Conservation (phyloP, 2,329 filamentous ascomycete species). For the Trichophyton rubrum region DNA sequence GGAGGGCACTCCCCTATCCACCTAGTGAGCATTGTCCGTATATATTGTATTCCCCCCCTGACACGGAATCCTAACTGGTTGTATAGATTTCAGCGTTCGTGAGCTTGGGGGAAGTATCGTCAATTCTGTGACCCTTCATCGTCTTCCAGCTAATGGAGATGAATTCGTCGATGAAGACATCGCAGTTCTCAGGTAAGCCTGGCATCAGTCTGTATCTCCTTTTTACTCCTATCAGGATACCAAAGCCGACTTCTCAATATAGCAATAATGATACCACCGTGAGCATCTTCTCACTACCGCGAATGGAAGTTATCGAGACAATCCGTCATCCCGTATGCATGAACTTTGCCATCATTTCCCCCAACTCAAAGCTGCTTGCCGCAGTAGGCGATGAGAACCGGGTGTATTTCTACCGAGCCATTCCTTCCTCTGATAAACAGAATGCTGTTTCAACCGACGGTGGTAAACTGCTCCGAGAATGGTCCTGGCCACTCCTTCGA, state of each 20-base stretch:
- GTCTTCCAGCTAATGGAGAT: constrained; percentile 34
- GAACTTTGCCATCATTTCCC: constrained; percentile 89
- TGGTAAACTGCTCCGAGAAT: constrained; percentile 26
- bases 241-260: constrained; percentile 47
- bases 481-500: constrained; percentile 31
- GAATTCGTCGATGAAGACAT: constrained; percentile 43
- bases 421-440: constrained; percentile 21
- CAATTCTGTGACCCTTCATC: constrained; percentile 55
- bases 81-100: constrained; percentile 41
- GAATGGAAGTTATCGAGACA: constrained; percentile 54
- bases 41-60: not conserved
- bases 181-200: constrained; percentile 36
- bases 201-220: not conserved
- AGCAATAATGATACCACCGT: constrained; percentile 92
- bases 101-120: constrained; percentile 52
- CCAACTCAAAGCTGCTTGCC: constrained; percentile 66
- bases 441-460: constrained; percentile 18
- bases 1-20: constrained; percentile 17
- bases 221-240: constrained; percentile 19
- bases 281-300: constrained; percentile 63
- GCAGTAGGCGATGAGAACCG: constrained; percentile 80
- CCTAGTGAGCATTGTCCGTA: constrained; percentile 13
- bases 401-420: constrained; percentile 60
- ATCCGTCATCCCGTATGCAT: constrained; percentile 71
- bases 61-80: constrained; percentile 9